Conservation (phyloP, 2,329 filamentous ascomycete genomes). For the Cladorrhinum sp. region DNA sequence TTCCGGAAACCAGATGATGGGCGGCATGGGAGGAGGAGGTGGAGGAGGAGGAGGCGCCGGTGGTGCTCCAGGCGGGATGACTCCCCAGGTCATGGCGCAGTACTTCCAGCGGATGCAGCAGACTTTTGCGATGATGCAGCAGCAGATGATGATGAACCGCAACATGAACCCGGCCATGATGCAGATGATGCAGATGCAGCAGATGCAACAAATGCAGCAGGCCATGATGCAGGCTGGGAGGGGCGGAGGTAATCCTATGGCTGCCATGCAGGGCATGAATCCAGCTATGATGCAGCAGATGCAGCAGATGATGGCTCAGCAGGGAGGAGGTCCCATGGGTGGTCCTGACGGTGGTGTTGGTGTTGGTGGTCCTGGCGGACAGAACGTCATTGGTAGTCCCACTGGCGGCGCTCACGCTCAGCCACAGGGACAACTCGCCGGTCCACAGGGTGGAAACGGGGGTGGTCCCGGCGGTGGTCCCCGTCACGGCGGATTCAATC, state of each 20-base stretch:
- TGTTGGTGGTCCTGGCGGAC: conserved; percentile 9
- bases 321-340: conserved; percentile 28
- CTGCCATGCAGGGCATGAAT: conserved; percentile 41
- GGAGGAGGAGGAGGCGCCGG: conserved; percentile 28
- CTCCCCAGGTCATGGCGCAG: conserved; percentile 94
- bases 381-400: conserved; percentile 8
- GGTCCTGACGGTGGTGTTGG: background rate
- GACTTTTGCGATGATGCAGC: conserved; percentile 93
- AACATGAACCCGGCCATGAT: conserved; percentile 72
- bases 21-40: conserved; percentile 34
- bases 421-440: conserved; percentile 2
- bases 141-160: conserved; percentile 81
- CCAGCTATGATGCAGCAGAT: conserved; percentile 56
- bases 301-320: conserved; percentile 49
- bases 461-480: conserved; percentile 34
- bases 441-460: conserved; percentile 22
- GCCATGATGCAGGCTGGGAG: conserved; percentile 38
- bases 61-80: conserved; percentile 62
- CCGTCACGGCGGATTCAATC: conserved; percentile 56
- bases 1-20: conserved; percentile 32
- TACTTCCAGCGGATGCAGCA: conserved; percentile 99
- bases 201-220: conserved; percentile 35
- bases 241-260: conserved; percentile 37
- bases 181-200: conserved; percentile 64
- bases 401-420: background rate